Evolutionary conservation across 768 basidiomycete genomes (phyloP).

Genomic region (Rhodosporidiobolus odoratus): DNA sequence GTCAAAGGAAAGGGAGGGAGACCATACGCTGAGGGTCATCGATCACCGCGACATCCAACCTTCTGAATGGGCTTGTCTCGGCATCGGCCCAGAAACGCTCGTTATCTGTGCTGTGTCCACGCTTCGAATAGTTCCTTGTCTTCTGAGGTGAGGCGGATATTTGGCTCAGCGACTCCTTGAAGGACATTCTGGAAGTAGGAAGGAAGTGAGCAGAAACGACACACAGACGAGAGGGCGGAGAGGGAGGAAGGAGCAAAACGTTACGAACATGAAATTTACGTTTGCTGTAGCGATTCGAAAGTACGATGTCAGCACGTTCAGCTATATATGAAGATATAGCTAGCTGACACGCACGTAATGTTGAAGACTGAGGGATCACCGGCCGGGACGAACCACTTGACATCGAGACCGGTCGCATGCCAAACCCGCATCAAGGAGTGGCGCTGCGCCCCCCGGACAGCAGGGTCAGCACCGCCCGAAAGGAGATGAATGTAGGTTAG

Average conservation of each 20-base stretch:
- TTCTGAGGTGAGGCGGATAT: conserved; percentile 68
- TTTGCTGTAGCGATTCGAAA: too few relatives aligned
- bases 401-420: conserved; percentile 70
- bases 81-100: conserved; percentile 76
- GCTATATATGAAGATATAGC: too few relatives aligned
- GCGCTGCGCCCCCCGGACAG: conserved; percentile 52
- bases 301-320: too few relatives aligned
- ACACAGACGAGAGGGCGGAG: background rate
- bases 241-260: background rate
- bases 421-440: conserved; percentile 87
- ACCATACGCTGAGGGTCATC: conserved; percentile 52
- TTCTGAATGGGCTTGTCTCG: conserved; percentile 54
- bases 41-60: conserved; percentile 78
- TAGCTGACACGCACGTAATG: too few relatives aligned
- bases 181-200: conserved; percentile 49
- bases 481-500: background rate
- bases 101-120: conserved; percentile 75
- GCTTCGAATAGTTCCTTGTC: conserved; percentile 62
- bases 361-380: conserved; percentile 27
- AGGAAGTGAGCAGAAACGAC: background rate
- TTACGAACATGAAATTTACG: conserved; percentile 44
- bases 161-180: conserved; percentile 80
- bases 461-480: too few relatives aligned
- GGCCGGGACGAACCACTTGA: conserved; percentile 62
- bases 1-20: conserved; percentile 46